Evolutionary conservation across 83 land plant species (phyloP).

Genomic region (Diphasiastrum complanatum): DNA sequence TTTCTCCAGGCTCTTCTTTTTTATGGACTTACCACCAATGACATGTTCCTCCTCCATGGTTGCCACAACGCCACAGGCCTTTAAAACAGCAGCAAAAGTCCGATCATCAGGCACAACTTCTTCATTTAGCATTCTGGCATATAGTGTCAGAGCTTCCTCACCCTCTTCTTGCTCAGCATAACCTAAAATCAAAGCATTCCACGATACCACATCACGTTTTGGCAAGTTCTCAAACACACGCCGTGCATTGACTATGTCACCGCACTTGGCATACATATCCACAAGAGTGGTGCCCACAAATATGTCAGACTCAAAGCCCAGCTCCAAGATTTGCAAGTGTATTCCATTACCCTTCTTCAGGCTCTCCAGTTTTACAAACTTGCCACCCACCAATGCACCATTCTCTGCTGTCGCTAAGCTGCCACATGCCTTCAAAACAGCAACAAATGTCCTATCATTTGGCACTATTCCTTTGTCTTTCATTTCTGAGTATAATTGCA

Average conservation of each 20-base stretch:
- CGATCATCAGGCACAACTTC: no score
- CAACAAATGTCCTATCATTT: conserved; percentile 4
- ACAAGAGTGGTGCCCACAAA: background rate
- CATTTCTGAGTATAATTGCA: background rate
- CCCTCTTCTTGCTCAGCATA: background rate
- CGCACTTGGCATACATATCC: conserved; percentile 9
- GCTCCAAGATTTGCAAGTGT: background rate
- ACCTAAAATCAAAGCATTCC: conserved; percentile 10
- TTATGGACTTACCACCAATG: no score
- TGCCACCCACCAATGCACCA: background rate
- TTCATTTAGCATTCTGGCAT: no score
- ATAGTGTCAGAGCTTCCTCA: background rate
- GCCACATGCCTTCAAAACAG: background rate
- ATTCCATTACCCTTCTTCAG: background rate
- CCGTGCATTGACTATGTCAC: background rate
- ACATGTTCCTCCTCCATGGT: no score
- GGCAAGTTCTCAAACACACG: background rate
- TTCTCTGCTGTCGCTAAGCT: background rate
- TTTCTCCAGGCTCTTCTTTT: no score
- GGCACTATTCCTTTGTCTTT: background rate
- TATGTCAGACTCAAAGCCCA: background rate
- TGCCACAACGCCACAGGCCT: no score
- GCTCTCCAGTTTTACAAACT: background rate
- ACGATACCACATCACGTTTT: background rate
- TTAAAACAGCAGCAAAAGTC: no score